Percentiles rank a stretch among this genome's conserved stretches.
Conservation (phyloP, 352 stramenopile genomes). For the Phytophthora citricola region DNA sequence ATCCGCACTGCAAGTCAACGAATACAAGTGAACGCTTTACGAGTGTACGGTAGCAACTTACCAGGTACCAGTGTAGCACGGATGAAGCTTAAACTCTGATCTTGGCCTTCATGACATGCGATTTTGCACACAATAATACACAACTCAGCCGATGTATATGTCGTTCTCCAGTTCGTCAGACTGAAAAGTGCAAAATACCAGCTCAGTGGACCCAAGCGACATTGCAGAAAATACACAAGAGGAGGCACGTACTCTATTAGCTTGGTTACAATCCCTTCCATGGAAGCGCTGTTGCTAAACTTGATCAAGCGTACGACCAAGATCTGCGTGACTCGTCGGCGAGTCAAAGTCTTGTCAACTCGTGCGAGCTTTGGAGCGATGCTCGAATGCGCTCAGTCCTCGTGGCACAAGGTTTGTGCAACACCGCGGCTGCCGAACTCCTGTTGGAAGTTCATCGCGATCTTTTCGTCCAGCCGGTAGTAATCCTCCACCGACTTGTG, state of each 20-base stretch:
- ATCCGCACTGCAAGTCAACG: not conserved
- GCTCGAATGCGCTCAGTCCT: slow-evolving; percentile 41
- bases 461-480: slow-evolving; percentile 82
- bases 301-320: slow-evolving; percentile 2
- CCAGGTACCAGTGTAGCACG: too few relatives aligned
- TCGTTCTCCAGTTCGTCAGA: slow-evolving; percentile 14
- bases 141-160: slow-evolving; percentile 3
- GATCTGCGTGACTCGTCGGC: slow-evolving; percentile 7
- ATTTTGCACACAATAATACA: too few relatives aligned
- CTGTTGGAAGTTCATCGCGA: slow-evolving; percentile 63
- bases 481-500: slow-evolving; percentile 89
- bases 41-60: not conserved
- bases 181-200: slow-evolving; percentile 1
- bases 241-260: slow-evolving; percentile 20
- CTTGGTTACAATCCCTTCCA: slow-evolving; percentile 4
- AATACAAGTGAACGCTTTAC: not conserved
- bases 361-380: slow-evolving; percentile 6
- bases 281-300: not conserved
- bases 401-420: slow-evolving; percentile 41
- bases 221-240: slow-evolving; percentile 10
- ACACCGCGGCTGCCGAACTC: slow-evolving; percentile 47
- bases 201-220: slow-evolving; percentile 5
- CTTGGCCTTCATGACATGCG: too few relatives aligned
- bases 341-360: slow-evolving; percentile 26
- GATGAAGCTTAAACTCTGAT: too few relatives aligned